A percentile compares a stretch with the other conserved stretches of the same genome.
These are phyloP conservation scores for Globisporangium polare DNA, from an alignment of 352 stramenopile species.

Conservation along the genomic window DNA sequence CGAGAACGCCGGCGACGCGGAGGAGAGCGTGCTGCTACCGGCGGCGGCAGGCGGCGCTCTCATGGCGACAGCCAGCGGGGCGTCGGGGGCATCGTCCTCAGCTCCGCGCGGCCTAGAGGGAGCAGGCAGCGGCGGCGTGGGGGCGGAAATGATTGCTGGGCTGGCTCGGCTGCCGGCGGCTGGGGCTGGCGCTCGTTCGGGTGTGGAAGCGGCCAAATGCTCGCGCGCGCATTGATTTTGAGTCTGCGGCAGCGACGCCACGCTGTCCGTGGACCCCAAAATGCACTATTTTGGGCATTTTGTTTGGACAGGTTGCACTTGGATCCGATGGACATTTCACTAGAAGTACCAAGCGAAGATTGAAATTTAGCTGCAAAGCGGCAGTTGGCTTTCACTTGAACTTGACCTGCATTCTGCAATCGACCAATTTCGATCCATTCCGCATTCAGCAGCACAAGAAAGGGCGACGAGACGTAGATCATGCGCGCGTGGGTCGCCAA, in stretches of 20 bases:
- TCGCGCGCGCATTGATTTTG: neutral
- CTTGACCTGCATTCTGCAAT: neutral
- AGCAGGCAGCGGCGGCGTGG: slow-evolving; percentile 9
- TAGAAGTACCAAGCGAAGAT: neutral
- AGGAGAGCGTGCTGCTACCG: slow-evolving; percentile 9
- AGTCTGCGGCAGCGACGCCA: neutral
- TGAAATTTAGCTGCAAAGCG: neutral
- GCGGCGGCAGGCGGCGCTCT: neutral
- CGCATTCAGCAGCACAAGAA: neutral
- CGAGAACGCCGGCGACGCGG: slow-evolving; percentile 16
- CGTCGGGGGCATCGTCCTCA: slow-evolving; percentile 14
- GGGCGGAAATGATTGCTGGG: slow-evolving; percentile 10
- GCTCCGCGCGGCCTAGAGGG: slow-evolving; percentile 12
- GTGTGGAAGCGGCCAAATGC: slow-evolving; percentile 5
- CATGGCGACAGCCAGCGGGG: slow-evolving; percentile 5
- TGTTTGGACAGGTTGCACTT: no score
- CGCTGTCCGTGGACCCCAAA: neutral
- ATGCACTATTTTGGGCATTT: neutral
- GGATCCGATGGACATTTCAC: neutral
- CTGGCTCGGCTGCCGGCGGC: slow-evolving; percentile 4
- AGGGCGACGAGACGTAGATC: neutral
- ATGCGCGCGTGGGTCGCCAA: slow-evolving; percentile 22
- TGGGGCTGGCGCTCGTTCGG: slow-evolving; percentile 1
- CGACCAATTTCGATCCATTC: neutral
- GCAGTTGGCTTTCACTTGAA: neutral